Percentiles rank a stretch among this genome's conserved stretches.
phyloP scores from a whole-genome alignment of 176 grass and related monocot genomes.

The Thinopyrum elongatum region DNA sequence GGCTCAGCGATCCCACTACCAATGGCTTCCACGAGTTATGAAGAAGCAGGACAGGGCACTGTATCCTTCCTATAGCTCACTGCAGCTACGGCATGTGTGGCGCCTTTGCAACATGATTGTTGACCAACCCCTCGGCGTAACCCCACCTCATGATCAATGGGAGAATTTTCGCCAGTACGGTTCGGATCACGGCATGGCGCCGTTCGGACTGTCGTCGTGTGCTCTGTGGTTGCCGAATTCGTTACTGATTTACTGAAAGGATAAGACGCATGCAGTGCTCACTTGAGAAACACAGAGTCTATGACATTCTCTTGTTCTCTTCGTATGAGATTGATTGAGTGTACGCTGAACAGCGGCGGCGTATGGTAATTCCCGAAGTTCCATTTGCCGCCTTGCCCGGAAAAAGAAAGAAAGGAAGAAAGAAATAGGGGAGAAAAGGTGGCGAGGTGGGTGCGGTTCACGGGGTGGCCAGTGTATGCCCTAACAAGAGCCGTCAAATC shows the following conservation, averaged over 20 bases:
- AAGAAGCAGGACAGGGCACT: slow-evolving; percentile 20
- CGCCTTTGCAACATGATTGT: slow-evolving; percentile 17
- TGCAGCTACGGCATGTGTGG: slow-evolving; percentile 24
- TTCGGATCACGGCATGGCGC: neutral
- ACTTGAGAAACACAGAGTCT: neutral
- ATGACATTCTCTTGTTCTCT: neutral
- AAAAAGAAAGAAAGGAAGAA: slow-evolving; percentile 4
- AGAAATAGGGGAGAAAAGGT: neutral
- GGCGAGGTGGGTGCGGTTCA: slow-evolving; percentile 1
- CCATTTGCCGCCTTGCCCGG: slow-evolving; percentile 32
- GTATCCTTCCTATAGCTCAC: slow-evolving; percentile 6
- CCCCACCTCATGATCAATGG: slow-evolving; percentile 40
- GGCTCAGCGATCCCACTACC: neutral
- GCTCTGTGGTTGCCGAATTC: neutral
- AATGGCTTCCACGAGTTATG: neutral
- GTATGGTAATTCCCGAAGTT: slow-evolving; percentile 37
- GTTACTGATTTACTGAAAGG: neutral
- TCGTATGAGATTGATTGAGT: neutral
- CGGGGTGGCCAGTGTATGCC: neutral
- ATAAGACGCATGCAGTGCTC: neutral
- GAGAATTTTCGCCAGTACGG: neutral
- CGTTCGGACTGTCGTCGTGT: neutral
- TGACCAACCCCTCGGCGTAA: slow-evolving; percentile 6
- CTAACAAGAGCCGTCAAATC: slow-evolving; percentile 38
- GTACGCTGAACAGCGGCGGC: neutral